These are phyloP conservation scores for Wickerhamiella nectarea DNA, from an alignment of 805 yeast species.

Conservation along the genomic window DNA sequence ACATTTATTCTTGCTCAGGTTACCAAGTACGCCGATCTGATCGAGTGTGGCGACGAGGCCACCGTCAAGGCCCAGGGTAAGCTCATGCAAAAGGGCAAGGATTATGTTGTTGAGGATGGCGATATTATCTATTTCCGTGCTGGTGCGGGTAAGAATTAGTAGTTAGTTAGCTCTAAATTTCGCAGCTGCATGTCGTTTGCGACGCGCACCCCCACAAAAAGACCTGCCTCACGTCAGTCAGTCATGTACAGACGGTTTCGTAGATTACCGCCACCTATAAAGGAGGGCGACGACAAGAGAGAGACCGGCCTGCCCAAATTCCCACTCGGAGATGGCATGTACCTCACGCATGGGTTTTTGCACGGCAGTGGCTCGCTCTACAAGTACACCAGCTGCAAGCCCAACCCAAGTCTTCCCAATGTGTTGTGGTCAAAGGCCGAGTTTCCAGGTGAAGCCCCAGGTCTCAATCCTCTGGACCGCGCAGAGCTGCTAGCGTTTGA, in stretches of 20 bases:
- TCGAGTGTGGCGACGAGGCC: constrained; percentile 66
- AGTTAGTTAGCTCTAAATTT: too few relatives aligned
- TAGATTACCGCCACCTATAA: background rate
- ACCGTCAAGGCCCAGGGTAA: constrained; percentile 81
- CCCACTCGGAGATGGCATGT: background rate
- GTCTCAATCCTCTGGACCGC: constrained; percentile 56
- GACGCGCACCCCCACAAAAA: too few relatives aligned
- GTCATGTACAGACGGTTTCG: background rate
- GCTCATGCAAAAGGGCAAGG: constrained; percentile 83
- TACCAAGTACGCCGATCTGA: constrained; percentile 68
- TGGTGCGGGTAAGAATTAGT: constrained; percentile 79
- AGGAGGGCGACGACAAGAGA: background rate
- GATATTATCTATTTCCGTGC: constrained; percentile 86
- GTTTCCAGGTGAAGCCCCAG: constrained; percentile 45
- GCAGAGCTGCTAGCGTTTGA: constrained; percentile 36
- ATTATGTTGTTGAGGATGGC: constrained; percentile 88
- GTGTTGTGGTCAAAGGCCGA: constrained; percentile 61
- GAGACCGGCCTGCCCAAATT: background rate
- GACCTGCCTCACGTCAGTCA: too few relatives aligned
- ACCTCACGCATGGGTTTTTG: background rate
- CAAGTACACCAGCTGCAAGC: background rate
- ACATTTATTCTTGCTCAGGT: constrained; percentile 92
- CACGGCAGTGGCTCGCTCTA: background rate
- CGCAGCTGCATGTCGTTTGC: too few relatives aligned
- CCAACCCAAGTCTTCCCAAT: constrained; percentile 35